Evolutionary conservation across 345 rosid genomes (phyloP).

Genomic region (Hirschfeldia incana): DNA sequence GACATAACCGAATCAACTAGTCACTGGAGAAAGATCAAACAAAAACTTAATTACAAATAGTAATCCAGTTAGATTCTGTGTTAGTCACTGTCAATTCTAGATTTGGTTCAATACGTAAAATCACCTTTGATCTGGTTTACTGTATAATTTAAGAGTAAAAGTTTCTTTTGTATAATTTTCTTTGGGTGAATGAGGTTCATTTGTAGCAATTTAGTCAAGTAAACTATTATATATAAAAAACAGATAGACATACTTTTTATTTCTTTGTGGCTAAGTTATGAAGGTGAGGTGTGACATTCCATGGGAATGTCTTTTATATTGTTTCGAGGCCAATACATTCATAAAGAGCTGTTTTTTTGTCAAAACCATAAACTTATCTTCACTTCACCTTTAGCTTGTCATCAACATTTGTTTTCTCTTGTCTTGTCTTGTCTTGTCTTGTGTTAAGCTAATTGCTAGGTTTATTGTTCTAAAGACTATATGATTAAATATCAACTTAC

Average conservation of each 20-base stretch:
- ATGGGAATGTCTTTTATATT: slow-evolving; percentile 32
- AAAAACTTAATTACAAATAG: background rate
- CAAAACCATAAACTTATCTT: slow-evolving; percentile 2
- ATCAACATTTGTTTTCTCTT: slow-evolving; percentile 17
- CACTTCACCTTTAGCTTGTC: slow-evolving; percentile 20
- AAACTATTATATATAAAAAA: background rate
- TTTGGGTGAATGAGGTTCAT: background rate
- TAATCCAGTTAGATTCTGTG: background rate
- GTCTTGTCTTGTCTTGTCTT: slow-evolving; percentile 1
- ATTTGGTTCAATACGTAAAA: background rate
- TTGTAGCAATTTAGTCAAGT: background rate
- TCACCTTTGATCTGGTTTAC: background rate
- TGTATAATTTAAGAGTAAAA: background rate
- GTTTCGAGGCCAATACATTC: slow-evolving; percentile 18
- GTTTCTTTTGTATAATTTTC: background rate
- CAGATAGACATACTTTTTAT: slow-evolving; percentile 1
- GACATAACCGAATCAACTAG: background rate
- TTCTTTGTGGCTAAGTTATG: slow-evolving; percentile 39
- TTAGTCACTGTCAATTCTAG: background rate
- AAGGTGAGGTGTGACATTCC: slow-evolving; percentile 36
- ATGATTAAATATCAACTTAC: slow-evolving; percentile 24
- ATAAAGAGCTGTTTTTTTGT: background rate
- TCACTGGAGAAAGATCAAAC: background rate
- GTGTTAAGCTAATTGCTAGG: background rate
- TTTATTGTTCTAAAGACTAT: background rate